Percentiles rank a stretch among this genome's conserved stretches.
phyloP scores from a whole-genome alignment of 176 grass and related monocot species.

The Thinopyrum elongatum region DNA sequence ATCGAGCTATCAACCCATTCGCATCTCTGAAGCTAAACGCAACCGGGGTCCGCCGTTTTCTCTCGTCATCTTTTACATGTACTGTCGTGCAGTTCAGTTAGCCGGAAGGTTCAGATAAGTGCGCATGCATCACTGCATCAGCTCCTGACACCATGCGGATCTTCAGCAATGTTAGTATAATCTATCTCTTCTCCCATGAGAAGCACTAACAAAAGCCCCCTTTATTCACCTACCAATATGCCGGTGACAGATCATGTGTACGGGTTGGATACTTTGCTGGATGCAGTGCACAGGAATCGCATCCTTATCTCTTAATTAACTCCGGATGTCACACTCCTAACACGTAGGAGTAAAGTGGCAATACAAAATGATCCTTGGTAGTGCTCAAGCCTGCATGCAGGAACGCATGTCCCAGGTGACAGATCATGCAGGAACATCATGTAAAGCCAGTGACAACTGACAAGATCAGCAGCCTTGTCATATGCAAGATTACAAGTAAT shows the following conservation, averaged over 20 bases:
- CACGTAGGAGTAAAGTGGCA: background rate
- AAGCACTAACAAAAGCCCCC: background rate
- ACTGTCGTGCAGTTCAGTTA: background rate
- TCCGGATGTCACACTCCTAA: conserved; percentile 2
- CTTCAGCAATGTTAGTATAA: conserved; percentile 20
- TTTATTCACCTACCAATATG: conserved; percentile 22
- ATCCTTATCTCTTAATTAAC: conserved; percentile 20
- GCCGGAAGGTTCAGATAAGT: conserved; percentile 22
- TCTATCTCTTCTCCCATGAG: background rate
- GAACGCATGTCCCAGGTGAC: background rate
- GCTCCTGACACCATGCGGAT: conserved; percentile 27
- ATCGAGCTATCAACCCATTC: background rate
- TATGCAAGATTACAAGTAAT: background rate
- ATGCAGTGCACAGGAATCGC: background rate
- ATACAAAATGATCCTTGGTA: background rate
- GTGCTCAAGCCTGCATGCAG: background rate
- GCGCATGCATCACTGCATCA: conserved; percentile 39
- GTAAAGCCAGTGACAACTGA: background rate
- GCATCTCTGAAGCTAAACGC: background rate
- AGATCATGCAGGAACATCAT: no score
- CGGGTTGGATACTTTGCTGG: background rate
- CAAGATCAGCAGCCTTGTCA: background rate
- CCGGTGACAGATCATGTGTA: conserved; percentile 17
- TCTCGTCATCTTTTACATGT: background rate
- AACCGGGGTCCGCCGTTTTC: background rate